Conservation (phyloP, 139 green algal genomes). For the Pleodorina starrii region DNA sequence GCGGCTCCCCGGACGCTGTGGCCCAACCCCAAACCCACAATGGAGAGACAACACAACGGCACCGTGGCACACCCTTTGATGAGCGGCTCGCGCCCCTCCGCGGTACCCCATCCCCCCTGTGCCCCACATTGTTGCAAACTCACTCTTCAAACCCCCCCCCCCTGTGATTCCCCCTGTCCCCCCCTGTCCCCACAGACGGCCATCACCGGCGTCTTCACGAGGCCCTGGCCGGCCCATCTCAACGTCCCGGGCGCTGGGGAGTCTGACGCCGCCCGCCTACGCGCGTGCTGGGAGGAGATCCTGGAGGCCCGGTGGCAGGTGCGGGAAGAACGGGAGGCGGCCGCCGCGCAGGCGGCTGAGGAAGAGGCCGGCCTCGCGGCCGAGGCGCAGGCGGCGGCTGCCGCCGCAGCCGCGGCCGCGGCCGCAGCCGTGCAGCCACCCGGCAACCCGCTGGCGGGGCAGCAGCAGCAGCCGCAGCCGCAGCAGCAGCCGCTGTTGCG, state of each 20-base stretch:
- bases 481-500: not conserved
- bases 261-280: not conserved
- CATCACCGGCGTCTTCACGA: not conserved
- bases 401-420: not conserved
- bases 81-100: not conserved
- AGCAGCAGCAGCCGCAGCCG: not conserved
- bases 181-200: not conserved
- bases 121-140: not conserved
- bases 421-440: not conserved
- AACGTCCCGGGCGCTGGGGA: not conserved
- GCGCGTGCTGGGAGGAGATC: constrained; percentile 8
- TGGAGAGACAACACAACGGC: too few species aligned
- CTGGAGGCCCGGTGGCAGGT: not conserved
- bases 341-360: not conserved
- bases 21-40: too few species aligned
- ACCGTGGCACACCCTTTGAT: not conserved
- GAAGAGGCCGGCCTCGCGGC: not conserved
- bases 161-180: not conserved
- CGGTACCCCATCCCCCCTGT: not conserved
- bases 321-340: not conserved
- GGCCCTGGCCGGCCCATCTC: not conserved
- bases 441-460: not conserved
- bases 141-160: not conserved
- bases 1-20: too few species aligned
- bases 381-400: not conserved